phyloP scores from a whole-genome alignment of 352 stramenopile species.

The Globisporangium solare region DNA sequence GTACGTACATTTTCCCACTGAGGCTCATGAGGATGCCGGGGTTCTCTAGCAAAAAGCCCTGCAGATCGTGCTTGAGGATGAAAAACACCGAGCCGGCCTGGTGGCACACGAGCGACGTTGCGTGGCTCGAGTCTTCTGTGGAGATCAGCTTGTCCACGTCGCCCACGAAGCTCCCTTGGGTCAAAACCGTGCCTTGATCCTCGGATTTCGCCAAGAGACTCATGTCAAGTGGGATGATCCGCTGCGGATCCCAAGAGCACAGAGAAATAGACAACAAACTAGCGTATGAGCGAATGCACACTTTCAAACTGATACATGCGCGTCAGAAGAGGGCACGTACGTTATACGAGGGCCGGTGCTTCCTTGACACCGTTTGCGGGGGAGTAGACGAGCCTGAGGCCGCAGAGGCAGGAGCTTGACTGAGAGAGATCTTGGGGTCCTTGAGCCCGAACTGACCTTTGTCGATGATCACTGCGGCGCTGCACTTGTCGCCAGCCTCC shows the following conservation, averaged over 20 bases:
- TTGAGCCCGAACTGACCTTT: slow-evolving; percentile 70
- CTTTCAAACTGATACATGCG: background rate
- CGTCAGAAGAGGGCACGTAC: slow-evolving; percentile 27
- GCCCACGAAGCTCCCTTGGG: slow-evolving; percentile 54
- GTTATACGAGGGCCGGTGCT: slow-evolving; percentile 46
- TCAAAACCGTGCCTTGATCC: slow-evolving; percentile 40
- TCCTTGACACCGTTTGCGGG: slow-evolving; percentile 23
- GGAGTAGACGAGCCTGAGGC: slow-evolving; percentile 10
- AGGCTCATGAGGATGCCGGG: slow-evolving; percentile 72
- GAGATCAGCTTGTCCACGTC: slow-evolving; percentile 68
- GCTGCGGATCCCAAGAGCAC: slow-evolving; percentile 14
- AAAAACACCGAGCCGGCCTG: slow-evolving; percentile 47
- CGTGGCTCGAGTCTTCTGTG: slow-evolving; percentile 45
- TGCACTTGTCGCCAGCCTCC: slow-evolving; percentile 60
- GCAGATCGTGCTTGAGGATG: slow-evolving; percentile 65
- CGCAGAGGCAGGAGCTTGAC: background rate
- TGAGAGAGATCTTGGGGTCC: slow-evolving; percentile 30
- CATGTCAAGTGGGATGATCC: slow-evolving; percentile 55
- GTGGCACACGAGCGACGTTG: slow-evolving; percentile 57
- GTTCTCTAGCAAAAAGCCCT: slow-evolving; percentile 68
- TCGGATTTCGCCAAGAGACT: slow-evolving; percentile 36
- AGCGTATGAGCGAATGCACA: background rate
- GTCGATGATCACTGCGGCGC: slow-evolving; percentile 71
- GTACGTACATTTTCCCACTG: slow-evolving; percentile 49
- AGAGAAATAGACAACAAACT: slow-evolving; percentile 6